Percentiles rank a stretch among this genome's conserved stretches.
Evolutionary conservation across 805 yeast species (phyloP).

Genomic region (Metschnikowia noctiluminum): DNA sequence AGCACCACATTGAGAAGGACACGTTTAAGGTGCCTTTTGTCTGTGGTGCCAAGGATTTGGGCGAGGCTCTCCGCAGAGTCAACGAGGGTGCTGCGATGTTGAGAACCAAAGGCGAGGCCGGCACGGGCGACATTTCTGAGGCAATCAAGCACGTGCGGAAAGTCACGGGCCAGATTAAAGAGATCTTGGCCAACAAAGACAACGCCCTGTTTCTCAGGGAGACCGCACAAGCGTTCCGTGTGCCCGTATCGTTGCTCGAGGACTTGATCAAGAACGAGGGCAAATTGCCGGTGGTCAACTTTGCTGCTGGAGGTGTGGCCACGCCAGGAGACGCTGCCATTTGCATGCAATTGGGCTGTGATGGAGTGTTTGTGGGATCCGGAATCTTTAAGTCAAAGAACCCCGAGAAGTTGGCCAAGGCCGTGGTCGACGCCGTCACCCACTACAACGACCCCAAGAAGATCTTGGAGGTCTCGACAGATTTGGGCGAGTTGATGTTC

Average conservation of each 20-base stretch:
- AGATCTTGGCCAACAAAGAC: slow-evolving; percentile 38
- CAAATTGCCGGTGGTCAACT: slow-evolving; percentile 76
- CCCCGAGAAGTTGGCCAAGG: slow-evolving; percentile 70
- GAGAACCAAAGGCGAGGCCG: slow-evolving; percentile 86
- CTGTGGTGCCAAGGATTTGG: slow-evolving; percentile 79
- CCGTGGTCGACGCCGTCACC: slow-evolving; percentile 79
- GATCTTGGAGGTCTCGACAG: slow-evolving; percentile 63
- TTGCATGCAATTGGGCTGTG: slow-evolving; percentile 78
- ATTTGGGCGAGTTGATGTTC: slow-evolving; percentile 73
- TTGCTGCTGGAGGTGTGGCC: slow-evolving; percentile 88
- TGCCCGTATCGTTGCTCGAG: slow-evolving; percentile 52
- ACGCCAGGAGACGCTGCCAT: slow-evolving; percentile 87
- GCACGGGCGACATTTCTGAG: slow-evolving; percentile 82
- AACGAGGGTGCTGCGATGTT: slow-evolving; percentile 86
- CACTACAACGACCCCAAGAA: slow-evolving; percentile 59
- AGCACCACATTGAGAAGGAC: slow-evolving; percentile 57
- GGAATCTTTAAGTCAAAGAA: slow-evolving; percentile 74
- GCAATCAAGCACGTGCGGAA: slow-evolving; percentile 72
- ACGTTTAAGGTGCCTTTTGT: slow-evolving; percentile 72
- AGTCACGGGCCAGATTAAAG: slow-evolving; percentile 54
- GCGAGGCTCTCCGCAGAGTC: slow-evolving; percentile 77
- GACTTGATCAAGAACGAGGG: slow-evolving; percentile 50
- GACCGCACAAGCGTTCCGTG: slow-evolving; percentile 57
- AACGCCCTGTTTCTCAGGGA: slow-evolving; percentile 32
- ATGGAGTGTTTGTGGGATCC: slow-evolving; percentile 74